Base-by-base conservation (phyloP, 176 grass and related monocot species). In the Alloteropsis semialata region DNA sequence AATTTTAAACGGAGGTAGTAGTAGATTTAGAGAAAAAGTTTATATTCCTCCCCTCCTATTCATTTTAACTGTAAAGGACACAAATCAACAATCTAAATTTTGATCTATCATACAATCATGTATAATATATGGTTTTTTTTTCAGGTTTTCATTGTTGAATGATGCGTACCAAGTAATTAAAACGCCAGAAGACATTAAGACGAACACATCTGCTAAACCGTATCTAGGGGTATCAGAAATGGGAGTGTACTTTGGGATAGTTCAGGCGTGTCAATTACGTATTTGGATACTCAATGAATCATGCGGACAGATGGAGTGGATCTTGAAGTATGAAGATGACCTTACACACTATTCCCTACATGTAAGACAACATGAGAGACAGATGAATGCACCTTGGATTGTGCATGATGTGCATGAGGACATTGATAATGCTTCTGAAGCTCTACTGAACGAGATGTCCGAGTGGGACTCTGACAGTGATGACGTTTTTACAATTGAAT, bases 401-500 rank as follows among this genome's bases (percentile, higher is more conserved):
- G n/a, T 81, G 3, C 46, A 67, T 44, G 24, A 61, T 61, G 16
- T 29, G 16, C 2, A 29, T 15, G 57, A n/a, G n/a, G n/a, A 13
- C 15, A 30, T 15, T 30, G 10, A 17, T 30, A 12, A 6, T 15
- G 16, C 12, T 39, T 2, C 5, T 51, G 33, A 54, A 36, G 27
- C 7, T 71, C 8, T 18, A n/a, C 5, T 17, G 4, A 9, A 27
- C 28, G 13, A 42, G 37, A 59, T 36, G 18, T 42, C 13, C 10
- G 73, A 69, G 25, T 84, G 73, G 48, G 36, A 77, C 27, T 84
- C 82, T 4, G 62, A 69, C 15, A 18, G 25, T 56, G 82, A 84
- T 58, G 82, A 68, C 24, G 18, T 11, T 58, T 16, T 56, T 32
- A 41, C 36, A 16, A 9, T 19, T 77, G 11, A 51, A 17, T 48